These are phyloP conservation scores for Multifurca ochricompacta DNA, from an alignment of 768 basidiomycete species.

Conservation along the genomic window DNA sequence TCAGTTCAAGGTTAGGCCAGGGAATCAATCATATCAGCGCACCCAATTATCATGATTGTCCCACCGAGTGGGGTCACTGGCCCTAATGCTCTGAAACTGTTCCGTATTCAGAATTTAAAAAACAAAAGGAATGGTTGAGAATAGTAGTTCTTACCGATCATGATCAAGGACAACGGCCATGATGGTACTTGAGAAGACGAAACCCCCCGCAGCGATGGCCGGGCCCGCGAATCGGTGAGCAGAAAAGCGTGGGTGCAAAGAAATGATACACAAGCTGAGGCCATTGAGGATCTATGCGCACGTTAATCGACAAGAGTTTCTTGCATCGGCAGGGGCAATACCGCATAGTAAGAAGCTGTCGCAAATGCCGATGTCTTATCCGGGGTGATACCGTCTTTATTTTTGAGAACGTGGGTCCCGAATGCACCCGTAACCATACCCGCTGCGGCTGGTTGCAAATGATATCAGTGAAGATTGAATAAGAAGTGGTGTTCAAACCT, in stretches of 20 bases:
- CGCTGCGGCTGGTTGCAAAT: constrained; percentile 28
- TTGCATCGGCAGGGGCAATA: constrained; percentile 25
- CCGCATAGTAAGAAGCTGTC: constrained; percentile 57
- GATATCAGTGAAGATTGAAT: neutral
- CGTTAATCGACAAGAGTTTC: neutral
- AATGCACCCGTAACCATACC: constrained; percentile 62
- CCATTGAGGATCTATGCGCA: constrained; percentile 55
- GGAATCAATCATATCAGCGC: constrained; percentile 26
- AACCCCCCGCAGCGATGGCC: constrained; percentile 49
- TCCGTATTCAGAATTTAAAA: no score
- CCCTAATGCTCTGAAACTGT: constrained; percentile 45
- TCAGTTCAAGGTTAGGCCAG: neutral
- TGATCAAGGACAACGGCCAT: constrained; percentile 43
- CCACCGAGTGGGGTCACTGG: constrained; percentile 65
- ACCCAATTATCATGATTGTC: constrained; percentile 61
- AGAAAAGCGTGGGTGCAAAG: constrained; percentile 54
- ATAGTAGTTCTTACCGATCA: constrained; percentile 34
- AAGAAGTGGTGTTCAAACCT: neutral
- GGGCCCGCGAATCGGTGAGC: constrained; percentile 58
- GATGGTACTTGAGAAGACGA: constrained; percentile 60
- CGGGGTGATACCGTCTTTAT: constrained; percentile 38
- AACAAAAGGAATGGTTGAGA: no score
- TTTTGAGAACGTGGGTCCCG: constrained; percentile 55
- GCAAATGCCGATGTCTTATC: constrained; percentile 53
- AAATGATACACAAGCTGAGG: constrained; percentile 52